phyloP scores from a whole-genome alignment of 1,284 basidiomycete species.

The Ceratobasidium sp. region DNA sequence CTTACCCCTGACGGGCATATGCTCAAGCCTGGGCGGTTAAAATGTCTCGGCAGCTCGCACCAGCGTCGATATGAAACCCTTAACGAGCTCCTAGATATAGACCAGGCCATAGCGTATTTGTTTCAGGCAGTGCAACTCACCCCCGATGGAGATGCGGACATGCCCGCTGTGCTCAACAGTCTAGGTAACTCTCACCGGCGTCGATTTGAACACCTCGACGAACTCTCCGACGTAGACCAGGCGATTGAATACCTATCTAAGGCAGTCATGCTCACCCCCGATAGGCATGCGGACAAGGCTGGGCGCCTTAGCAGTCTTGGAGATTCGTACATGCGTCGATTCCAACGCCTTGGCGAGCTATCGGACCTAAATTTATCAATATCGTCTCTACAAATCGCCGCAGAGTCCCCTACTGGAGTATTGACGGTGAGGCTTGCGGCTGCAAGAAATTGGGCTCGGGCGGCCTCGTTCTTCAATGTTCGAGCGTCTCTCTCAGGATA shows the following conservation, averaged over 20 bases:
- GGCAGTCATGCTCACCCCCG: neutral
- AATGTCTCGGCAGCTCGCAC: neutral
- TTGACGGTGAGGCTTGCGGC: neutral
- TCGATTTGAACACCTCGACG: conserved; percentile 1
- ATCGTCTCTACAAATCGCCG: neutral
- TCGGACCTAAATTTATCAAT: neutral
- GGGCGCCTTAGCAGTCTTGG: neutral
- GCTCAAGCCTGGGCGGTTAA: neutral
- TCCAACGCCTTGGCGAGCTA: neutral
- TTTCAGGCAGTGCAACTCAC: neutral
- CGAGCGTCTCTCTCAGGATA: neutral
- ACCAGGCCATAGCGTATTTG: neutral
- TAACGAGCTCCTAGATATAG: neutral
- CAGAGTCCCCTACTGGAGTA: neutral
- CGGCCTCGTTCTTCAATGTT: neutral
- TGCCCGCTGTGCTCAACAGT: no score
- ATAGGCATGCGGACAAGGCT: neutral
- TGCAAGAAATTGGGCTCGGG: neutral
- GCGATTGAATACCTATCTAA: neutral
- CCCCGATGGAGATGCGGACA: neutral
- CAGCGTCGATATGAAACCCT: neutral
- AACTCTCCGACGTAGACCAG: neutral
- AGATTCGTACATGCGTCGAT: neutral
- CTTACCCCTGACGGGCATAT: neutral
- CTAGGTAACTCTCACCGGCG: neutral